A percentile compares a stretch with the other conserved stretches of the same genome.
Conservation (phyloP, 306 rosid genomes). For the Prunus kanzakura region DNA sequence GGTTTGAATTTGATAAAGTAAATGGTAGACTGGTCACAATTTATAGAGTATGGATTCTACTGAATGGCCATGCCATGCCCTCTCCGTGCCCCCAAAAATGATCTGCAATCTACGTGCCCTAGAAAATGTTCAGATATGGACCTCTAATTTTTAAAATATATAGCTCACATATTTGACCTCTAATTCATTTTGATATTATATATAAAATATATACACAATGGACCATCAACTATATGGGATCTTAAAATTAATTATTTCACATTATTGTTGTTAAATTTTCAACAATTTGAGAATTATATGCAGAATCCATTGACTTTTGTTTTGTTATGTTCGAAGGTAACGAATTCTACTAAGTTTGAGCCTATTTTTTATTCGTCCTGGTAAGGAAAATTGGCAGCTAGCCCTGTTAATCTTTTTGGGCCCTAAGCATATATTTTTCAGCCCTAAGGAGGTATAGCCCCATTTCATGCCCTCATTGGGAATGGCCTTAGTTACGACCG, state of each 20-base stretch:
- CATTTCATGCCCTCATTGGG: no score
- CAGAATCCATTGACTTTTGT: not conserved
- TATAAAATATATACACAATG: not conserved
- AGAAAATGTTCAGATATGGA: not conserved
- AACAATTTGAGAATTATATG: not conserved
- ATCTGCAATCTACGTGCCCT: not conserved
- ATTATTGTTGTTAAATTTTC: not conserved
- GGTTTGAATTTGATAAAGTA: not conserved
- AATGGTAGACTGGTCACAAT: not conserved
- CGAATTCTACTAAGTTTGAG: no score
- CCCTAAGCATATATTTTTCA: no score
- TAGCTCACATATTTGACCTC: not conserved
- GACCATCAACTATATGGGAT: not conserved
- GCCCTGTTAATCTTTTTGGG: no score
- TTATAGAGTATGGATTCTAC: not conserved
- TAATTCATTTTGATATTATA: not conserved
- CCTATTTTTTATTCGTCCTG: no score
- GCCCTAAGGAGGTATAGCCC: no score
- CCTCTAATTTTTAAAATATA: not conserved
- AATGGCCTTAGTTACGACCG: no score
- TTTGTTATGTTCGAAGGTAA: not conserved
- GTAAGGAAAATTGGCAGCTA: no score
- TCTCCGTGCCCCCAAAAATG: not conserved
- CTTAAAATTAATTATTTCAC: not conserved
- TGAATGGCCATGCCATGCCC: not conserved